Percentiles rank a stretch among this genome's conserved stretches.
These are phyloP conservation scores for Diaporthe aspalathi DNA, from an alignment of 2,329 filamentous ascomycete species.

Conservation along the genomic window DNA sequence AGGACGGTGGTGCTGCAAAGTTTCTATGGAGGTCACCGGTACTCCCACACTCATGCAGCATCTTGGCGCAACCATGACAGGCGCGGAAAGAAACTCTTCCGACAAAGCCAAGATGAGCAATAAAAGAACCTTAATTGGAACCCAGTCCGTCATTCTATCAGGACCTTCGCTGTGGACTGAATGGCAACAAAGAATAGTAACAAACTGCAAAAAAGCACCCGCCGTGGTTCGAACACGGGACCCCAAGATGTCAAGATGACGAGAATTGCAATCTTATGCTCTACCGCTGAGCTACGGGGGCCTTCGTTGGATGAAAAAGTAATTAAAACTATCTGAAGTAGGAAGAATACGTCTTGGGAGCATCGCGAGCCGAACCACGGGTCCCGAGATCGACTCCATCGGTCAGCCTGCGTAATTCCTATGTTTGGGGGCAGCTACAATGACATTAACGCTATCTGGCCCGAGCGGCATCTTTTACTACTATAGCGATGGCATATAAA, in stretches of 20 bases:
- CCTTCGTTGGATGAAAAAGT: no score
- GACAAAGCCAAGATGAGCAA: neutral
- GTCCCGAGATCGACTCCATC: no score
- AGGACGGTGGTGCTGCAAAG: neutral
- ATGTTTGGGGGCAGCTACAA: no score
- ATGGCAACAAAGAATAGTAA: no score
- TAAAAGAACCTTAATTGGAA: no score
- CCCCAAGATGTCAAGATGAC: neutral
- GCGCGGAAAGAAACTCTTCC: conserved; percentile 1
- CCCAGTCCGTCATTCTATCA: neutral
- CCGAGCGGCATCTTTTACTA: no score
- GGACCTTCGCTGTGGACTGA: neutral
- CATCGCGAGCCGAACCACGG: no score
- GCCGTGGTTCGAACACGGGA: conserved; percentile 19
- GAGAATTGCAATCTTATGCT: conserved; percentile 12
- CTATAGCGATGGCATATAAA: no score
- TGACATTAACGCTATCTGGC: no score
- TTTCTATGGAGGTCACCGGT: neutral
- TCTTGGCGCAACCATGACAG: neutral
- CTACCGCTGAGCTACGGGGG: neutral
- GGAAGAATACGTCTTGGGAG: no score
- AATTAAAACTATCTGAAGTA: no score
- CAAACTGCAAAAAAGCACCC: neutral
- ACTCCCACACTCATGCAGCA: conserved; percentile 1
- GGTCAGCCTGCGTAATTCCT: no score